A percentile compares a stretch with the other conserved stretches of the same genome.
Evolutionary conservation across 169 alveolate genomes (phyloP).

Genomic region (Plasmodium fragile): DNA sequence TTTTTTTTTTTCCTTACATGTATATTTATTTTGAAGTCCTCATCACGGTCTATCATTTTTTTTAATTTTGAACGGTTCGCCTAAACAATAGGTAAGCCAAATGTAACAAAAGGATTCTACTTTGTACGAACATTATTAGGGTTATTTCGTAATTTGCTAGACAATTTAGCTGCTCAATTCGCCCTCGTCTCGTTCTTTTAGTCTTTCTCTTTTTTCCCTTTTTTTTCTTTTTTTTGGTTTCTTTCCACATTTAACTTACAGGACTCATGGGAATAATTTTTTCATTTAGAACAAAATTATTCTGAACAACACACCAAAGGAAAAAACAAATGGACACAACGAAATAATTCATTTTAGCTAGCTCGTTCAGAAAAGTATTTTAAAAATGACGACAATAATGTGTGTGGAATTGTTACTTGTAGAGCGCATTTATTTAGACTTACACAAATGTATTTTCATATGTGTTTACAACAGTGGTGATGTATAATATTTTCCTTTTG

Average conservation of each 20-base stretch:
- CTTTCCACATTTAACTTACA: conserved; percentile 23
- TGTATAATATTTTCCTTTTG: not conserved
- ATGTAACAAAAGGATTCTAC: conserved; percentile 4
- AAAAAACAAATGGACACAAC: conserved; percentile 36
- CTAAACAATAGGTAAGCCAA: conserved; percentile 1
- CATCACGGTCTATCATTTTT: conserved; percentile 70
- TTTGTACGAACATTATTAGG: not conserved
- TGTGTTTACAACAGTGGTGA: not conserved
- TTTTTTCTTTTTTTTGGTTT: not conserved
- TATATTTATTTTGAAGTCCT: conserved; percentile 72
- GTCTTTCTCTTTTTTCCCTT: not conserved
- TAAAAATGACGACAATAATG: not conserved
- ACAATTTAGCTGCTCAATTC: not conserved
- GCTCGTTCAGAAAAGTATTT: not conserved
- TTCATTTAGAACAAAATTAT: conserved; percentile 68
- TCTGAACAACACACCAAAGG: conserved; percentile 37
- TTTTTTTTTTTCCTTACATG: conserved; percentile 36
- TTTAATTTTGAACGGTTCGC: conserved; percentile 71
- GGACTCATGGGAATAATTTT: conserved; percentile 74
- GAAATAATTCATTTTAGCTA: conserved; percentile 51
- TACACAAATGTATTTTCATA: conserved; percentile 10
- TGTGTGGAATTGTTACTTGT: not conserved
- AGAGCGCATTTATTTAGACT: not conserved
- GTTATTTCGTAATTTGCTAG: not conserved
- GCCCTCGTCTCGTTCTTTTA: not conserved